Evolutionary conservation across 2,329 filamentous ascomycete genomes (phyloP).

Genomic region (Sclerotinia borealis): DNA sequence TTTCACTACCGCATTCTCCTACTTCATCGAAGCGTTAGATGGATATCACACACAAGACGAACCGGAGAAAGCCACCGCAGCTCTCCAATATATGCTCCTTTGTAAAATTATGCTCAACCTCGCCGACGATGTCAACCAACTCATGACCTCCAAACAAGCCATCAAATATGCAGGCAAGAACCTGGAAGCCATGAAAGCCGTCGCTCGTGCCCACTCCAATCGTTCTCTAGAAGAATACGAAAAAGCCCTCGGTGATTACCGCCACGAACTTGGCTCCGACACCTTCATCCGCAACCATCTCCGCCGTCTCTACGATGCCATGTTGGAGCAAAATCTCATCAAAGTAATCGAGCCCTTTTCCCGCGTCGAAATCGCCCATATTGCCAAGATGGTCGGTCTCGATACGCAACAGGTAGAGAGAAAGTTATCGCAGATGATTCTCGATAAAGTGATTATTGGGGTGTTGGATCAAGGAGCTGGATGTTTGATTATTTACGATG

Average conservation of each 20-base stretch:
- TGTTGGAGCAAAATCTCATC: conserved; percentile 98
- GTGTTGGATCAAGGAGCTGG: conserved; percentile 97
- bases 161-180: conserved; percentile 93
- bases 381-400: conserved; percentile 94
- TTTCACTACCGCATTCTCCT: conserved; percentile 97
- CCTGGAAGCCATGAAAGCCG: conserved; percentile 98
- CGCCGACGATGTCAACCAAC: conserved; percentile 88
- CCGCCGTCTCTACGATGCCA: conserved; percentile 90
- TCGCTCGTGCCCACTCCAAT: conserved; percentile 91
- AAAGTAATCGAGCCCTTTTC: conserved; percentile 99
- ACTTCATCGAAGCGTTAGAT: conserved; percentile 98
- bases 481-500: conserved; percentile 94
- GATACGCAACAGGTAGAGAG: conserved; percentile 96
- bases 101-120: conserved; percentile 99
- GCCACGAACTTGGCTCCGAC: conserved; percentile 89
- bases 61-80: conserved; percentile 81
- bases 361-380: conserved; percentile 91
- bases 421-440: conserved; percentile 98
- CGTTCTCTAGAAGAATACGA: conserved; percentile 97
- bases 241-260: conserved; percentile 80
- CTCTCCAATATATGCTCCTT: conserved; percentile 97
- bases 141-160: conserved; percentile 94
- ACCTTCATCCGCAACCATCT: conserved; percentile 96
- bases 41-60: conserved; percentile 95
- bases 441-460: conserved; percentile 97